Percentiles rank a stretch among this genome's conserved stretches.
Evolutionary conservation across 2,329 filamentous ascomycete species (phyloP).

Genomic region (Colletotrichum chrysophilum): DNA sequence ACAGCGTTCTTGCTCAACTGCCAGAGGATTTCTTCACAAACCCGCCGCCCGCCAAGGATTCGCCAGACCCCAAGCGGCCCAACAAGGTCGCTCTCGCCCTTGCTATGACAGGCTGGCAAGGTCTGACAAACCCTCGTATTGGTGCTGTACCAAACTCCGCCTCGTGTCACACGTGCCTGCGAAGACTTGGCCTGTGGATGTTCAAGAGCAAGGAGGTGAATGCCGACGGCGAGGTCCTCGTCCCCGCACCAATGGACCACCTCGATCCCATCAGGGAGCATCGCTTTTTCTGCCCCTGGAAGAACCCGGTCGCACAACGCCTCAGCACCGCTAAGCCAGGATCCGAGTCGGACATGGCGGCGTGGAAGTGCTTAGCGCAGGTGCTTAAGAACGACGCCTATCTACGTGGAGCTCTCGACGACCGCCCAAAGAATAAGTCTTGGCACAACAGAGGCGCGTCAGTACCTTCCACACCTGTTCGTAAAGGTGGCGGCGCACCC

Average conservation of each 20-base stretch:
- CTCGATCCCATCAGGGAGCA: constrained; percentile 76
- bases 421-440: constrained; percentile 23
- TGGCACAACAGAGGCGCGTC: constrained; percentile 13
- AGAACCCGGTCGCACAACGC: constrained; percentile 67
- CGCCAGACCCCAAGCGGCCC: constrained; percentile 32
- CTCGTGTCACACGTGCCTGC: constrained; percentile 84
- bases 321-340: constrained; percentile 34
- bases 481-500: constrained; percentile 5
- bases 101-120: constrained; percentile 79
- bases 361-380: constrained; percentile 60
- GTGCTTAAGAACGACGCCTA: constrained; percentile 65
- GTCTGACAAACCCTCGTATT: constrained; percentile 58
- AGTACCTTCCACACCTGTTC: constrained; percentile 16
- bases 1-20: constrained; percentile 54
- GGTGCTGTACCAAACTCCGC: constrained; percentile 73
- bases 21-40: constrained; percentile 60
- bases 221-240: constrained; percentile 54
- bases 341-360: constrained; percentile 45
- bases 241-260: constrained; percentile 66
- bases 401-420: constrained; percentile 40
- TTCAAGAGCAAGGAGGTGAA: constrained; percentile 79
- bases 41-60: constrained; percentile 34
- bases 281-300: constrained; percentile 85
- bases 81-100: constrained; percentile 71
- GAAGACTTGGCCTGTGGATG: constrained; percentile 91